Evolutionary conservation across 2,329 filamentous ascomycete genomes (phyloP), one percentile per base, ranked within the genome.

Genomic region (Corniculantispora saksenae): DNA sequence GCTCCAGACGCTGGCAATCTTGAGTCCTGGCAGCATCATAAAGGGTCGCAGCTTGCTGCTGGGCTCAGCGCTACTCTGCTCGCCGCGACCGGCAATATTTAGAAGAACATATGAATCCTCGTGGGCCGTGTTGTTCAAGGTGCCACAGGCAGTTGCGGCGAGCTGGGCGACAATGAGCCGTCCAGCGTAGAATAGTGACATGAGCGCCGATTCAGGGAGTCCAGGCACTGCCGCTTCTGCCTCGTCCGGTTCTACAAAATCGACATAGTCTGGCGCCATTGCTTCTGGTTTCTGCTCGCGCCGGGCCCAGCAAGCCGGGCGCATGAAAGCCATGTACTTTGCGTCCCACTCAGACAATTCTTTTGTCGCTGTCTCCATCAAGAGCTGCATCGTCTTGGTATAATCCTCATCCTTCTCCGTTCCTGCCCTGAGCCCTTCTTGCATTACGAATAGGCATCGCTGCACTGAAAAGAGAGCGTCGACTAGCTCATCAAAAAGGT

Each of bases 21-120:
- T 64, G 61, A 58, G 61, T 10, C 47, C 23, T 5, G 54, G 45
- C 4, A 64, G 61, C 45, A 63, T 56, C 53, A 63, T 58, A 21
- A 53, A 51, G 23, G 43, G 53, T 17, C 61, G 29, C 10, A 45
- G 23, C 21, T 64, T 64, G 35, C 21, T 64, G 23, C 7, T n/a
- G 10, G 47, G 32, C 6, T 9, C 23, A 13, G 53, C 32, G 32
- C 13, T 8, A 15, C 15, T 43, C 2, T 32, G 45, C 13, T 5
- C n/a, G 40, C n/a, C 48, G 4, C 35, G 38, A 5, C 10, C 27
- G 10, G 4, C 23, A 15, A 27, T 38, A 19, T 25, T 17, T n/a
- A 63, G 15, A 32, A 63, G 38, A 12, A 29, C 9, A 3, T 17
- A 2, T 6, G 61, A 23, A 32, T 63, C 51, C 10, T 53, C 45